Conservation (phyloP, 345 rosid species). For the Populus davidiana region DNA sequence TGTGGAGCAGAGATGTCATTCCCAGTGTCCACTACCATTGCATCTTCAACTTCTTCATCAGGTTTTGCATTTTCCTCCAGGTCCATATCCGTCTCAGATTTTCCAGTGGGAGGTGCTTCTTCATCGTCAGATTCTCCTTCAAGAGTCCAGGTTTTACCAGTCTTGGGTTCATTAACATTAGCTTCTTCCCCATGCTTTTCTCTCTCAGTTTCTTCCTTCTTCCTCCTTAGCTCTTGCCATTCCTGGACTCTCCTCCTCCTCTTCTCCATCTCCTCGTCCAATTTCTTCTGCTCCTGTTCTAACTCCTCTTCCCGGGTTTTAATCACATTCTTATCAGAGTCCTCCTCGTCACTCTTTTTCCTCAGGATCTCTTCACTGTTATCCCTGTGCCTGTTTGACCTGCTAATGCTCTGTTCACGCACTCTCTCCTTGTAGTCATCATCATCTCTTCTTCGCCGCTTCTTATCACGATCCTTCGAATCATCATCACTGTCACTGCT, state of each 20-base stretch:
- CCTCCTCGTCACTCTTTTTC: conserved; percentile 54
- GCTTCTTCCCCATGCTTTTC: conserved; percentile 55
- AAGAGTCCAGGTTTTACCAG: conserved; percentile 85
- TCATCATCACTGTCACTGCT: conserved; percentile 52
- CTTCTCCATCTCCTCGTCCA: conserved; percentile 86
- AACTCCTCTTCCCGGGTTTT: conserved; percentile 75
- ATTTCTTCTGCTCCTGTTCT: conserved; percentile 70
- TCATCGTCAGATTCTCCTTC: conserved; percentile 97
- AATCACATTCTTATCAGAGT: conserved; percentile 46
- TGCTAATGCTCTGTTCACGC: conserved; percentile 53
- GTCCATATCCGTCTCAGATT: conserved; percentile 52
- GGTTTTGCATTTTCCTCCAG: conserved; percentile 46
- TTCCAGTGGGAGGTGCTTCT: conserved; percentile 46
- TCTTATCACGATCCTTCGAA: conserved; percentile 46
- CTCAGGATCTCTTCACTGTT: conserved; percentile 52
- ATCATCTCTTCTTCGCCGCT: conserved; percentile 56
- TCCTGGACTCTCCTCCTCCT: conserved; percentile 94
- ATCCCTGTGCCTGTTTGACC: conserved; percentile 53
- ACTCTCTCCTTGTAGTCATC: conserved; percentile 58
- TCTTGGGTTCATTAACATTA: conserved; percentile 47
- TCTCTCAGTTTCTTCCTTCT: conserved; percentile 73
- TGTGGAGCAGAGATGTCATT: conserved; percentile 34
- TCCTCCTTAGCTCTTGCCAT: conserved; percentile 91
- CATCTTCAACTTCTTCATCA: conserved; percentile 44
- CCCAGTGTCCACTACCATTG: conserved; percentile 46